Evolutionary conservation across 2,329 filamentous ascomycete species (phyloP).

Genomic region (Scortechinia acanthostroma): DNA sequence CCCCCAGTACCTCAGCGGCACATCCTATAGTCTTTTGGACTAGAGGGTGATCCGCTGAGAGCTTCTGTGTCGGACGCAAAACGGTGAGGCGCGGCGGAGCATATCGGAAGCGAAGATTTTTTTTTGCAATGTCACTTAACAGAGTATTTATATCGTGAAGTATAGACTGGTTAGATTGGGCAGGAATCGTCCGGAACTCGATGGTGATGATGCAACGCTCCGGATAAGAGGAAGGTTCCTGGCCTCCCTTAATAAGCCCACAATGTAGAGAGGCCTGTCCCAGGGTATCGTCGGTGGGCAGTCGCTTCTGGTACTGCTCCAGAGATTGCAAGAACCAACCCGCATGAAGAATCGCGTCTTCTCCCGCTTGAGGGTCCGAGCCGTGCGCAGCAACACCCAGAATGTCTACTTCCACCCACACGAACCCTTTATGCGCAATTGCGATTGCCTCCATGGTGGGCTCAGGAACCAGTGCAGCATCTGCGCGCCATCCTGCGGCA

Average conservation of each 20-base stretch:
- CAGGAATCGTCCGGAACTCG: slow-evolving; percentile 37
- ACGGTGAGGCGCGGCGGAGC: slow-evolving; percentile 26
- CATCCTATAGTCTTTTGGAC: slow-evolving; percentile 18
- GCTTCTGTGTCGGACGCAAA: slow-evolving; percentile 29
- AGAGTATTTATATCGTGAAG: slow-evolving; percentile 24
- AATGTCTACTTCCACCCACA: slow-evolving; percentile 32
- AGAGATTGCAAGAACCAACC: slow-evolving; percentile 36
- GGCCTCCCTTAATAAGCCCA: slow-evolving; percentile 36
- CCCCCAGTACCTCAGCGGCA: slow-evolving; percentile 15
- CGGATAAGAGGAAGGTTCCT: slow-evolving; percentile 42
- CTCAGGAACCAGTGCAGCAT: slow-evolving; percentile 39
- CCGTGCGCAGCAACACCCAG: slow-evolving; percentile 32
- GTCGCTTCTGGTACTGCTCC: slow-evolving; percentile 25
- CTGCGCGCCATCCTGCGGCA: slow-evolving; percentile 40
- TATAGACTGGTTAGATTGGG: slow-evolving; percentile 27
- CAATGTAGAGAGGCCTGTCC: slow-evolving; percentile 35
- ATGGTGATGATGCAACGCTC: slow-evolving; percentile 35
- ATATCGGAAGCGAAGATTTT: slow-evolving; percentile 27
- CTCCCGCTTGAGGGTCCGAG: slow-evolving; percentile 29
- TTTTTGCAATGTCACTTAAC: slow-evolving; percentile 18
- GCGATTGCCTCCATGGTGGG: slow-evolving; percentile 32
- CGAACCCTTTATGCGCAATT: slow-evolving; percentile 40
- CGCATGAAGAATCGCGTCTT: slow-evolving; percentile 38
- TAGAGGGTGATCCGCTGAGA: slow-evolving; percentile 29
- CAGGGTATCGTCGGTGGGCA: slow-evolving; percentile 21